Evolutionary conservation across 768 basidiomycete species (phyloP).

Genomic region (Sarcodon aspratus): DNA sequence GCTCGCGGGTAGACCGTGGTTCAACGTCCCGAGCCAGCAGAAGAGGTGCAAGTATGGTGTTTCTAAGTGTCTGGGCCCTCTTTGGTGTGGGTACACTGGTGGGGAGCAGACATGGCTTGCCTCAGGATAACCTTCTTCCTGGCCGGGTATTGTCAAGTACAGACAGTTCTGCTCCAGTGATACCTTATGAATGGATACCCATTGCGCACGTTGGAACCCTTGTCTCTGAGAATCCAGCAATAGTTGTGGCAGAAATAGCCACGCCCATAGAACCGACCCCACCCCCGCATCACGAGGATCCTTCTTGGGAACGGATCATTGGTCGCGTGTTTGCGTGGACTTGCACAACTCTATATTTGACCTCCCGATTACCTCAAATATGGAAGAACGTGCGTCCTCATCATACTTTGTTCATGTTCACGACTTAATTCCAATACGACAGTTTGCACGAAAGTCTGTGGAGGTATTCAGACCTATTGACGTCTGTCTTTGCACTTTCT

Average conservation of each 20-base stretch:
- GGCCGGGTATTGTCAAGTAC: conserved; percentile 28
- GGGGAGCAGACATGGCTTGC: conserved; percentile 16
- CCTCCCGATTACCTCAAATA: conserved; percentile 91
- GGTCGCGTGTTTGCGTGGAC: conserved; percentile 93
- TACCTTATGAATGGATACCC: neutral
- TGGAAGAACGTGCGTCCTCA: conserved; percentile 86
- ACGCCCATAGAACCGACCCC: neutral
- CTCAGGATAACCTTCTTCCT: conserved; percentile 6
- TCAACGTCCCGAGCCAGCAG: conserved; percentile 51
- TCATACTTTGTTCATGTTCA: neutral
- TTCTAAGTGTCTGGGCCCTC: conserved; percentile 67
- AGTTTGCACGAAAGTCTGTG: conserved; percentile 87
- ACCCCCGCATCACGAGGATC: conserved; percentile 13
- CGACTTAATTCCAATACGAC: conserved; percentile 1
- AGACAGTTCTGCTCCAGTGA: neutral
- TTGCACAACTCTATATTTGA: conserved; percentile 88
- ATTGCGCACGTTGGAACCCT: neutral
- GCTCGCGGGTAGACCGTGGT: conserved; percentile 8
- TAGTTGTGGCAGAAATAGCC: neutral
- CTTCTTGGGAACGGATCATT: conserved; percentile 47
- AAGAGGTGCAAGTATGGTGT: conserved; percentile 68
- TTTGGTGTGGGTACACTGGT: conserved; percentile 52
- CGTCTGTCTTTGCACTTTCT: neutral
- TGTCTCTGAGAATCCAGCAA: neutral
- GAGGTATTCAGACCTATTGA: conserved; percentile 36